These are phyloP conservation scores for Salix exigua DNA, from an alignment of 345 rosid genomes.

Conservation along the genomic window DNA sequence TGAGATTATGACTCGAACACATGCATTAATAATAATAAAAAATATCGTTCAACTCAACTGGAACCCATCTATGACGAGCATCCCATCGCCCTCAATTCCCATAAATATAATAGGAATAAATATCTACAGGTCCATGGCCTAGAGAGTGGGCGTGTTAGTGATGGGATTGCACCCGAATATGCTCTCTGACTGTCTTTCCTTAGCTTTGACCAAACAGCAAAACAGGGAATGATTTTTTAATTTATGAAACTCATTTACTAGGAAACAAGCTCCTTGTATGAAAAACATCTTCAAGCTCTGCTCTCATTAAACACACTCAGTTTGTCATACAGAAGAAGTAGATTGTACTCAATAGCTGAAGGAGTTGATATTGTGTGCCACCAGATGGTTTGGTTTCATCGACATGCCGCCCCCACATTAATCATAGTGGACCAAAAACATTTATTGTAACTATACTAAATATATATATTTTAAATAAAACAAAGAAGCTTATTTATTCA, in stretches of 20 bases:
- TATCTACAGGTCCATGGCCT: background rate
- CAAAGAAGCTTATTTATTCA: too few species aligned
- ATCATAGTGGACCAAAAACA: too few species aligned
- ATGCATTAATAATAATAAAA: too few species aligned
- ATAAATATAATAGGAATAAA: too few species aligned
- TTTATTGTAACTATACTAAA: too few species aligned
- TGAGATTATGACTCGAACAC: too few species aligned
- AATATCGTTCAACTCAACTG: background rate
- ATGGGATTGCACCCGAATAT: slow-evolving; percentile 49
- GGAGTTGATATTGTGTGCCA: background rate
- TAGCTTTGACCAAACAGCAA: slow-evolving; percentile 36
- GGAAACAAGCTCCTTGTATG: background rate
- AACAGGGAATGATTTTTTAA: slow-evolving; percentile 2
- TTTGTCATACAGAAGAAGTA: background rate
- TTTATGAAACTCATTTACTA: background rate
- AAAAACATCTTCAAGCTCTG: background rate
- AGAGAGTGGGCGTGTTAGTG: slow-evolving; percentile 17
- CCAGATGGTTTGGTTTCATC: background rate
- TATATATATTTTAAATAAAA: too few species aligned
- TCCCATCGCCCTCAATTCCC: too few species aligned
- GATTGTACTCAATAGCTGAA: background rate
- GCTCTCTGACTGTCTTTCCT: slow-evolving; percentile 42
- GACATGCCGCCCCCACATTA: background rate
- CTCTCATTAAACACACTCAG: background rate
- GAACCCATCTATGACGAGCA: too few species aligned